Evolutionary conservation across 345 rosid genomes (phyloP), one percentile per base, ranked within the genome.

Genomic region (Gossypium arboreum): DNA sequence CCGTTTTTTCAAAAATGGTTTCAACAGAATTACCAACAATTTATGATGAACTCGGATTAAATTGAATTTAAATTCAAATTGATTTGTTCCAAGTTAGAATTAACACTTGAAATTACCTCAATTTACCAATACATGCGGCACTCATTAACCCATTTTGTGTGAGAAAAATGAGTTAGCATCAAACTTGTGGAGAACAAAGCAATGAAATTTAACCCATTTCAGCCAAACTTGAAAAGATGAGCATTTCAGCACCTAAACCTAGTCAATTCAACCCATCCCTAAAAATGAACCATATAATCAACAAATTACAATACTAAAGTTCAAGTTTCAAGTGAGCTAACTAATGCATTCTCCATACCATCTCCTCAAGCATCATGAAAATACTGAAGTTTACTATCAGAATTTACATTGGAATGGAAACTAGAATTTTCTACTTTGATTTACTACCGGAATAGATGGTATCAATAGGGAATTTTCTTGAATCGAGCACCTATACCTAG

Each of bases 291-390:
- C 15, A 9, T 50, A 29, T 60, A 43, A 50, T 15, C 3, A 43
- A 34, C 55, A 68, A 66, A 75, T 67, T 65, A 76, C 73, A 59
- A 50, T 20, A 65, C 60, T 50, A 62, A 52, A 9, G 74, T 45
- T 12, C 77, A 79, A 51, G 73, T 51, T 15, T 77, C 83, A 18
- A 66, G 27, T 24, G 74, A 81, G 62, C 74, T 41, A 47, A 71
- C 18, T 56, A 62, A 29, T 45, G 18, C 77, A 74, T 77, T 64
- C 48, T 83, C 56, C 22, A 9, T 9, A 10, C 44, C 70, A 74
- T 74, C 68, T 71, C 80, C 81, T 62, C 44, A 5, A 25, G 51
- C 47, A 45, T 79, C 57, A 60, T 54, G 54, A 75, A 66, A 47
- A 45, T 63, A 27, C 58, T 78, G 71, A 25, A 41, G 48, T 34